These are phyloP conservation scores for Ramalina intermedia DNA, from an alignment of 495 filamentous ascomycete genomes.

Conservation along the genomic window DNA sequence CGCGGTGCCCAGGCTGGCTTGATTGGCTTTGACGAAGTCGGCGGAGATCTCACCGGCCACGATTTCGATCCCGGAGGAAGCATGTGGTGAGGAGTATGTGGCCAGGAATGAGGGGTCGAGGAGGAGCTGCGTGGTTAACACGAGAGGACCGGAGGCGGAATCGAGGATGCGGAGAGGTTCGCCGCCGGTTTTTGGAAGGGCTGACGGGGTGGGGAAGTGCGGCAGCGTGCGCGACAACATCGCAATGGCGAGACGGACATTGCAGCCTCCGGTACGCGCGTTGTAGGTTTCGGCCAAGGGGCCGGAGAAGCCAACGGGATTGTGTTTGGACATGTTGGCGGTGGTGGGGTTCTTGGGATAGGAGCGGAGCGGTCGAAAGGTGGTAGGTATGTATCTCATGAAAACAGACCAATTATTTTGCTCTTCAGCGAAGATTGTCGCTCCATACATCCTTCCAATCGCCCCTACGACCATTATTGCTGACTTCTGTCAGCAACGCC, in stretches of 20 bases:
- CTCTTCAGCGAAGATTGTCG: too few relatives aligned
- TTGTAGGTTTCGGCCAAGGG: constrained; percentile 8
- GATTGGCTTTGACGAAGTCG: constrained; percentile 5
- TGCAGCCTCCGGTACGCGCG: constrained; percentile 10
- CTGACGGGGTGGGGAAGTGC: background rate
- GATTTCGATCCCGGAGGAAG: constrained; percentile 1
- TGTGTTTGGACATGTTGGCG: background rate
- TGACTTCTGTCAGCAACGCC: too few relatives aligned
- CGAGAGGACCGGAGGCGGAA: constrained; percentile 7
- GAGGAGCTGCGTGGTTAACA: constrained; percentile 3
- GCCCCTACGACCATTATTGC: too few relatives aligned
- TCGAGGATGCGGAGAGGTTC: constrained; percentile 6
- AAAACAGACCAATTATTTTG: too few relatives aligned
- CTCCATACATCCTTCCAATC: too few relatives aligned
- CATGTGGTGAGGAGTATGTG: too few relatives aligned
- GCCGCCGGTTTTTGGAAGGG: background rate
- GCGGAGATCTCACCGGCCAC: constrained; percentile 3
- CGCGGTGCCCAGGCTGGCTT: background rate
- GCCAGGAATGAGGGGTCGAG: background rate
- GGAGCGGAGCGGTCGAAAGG: background rate
- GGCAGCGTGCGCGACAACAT: constrained; percentile 1
- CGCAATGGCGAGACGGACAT: constrained; percentile 4
- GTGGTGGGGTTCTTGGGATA: background rate
- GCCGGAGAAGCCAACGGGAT: background rate
- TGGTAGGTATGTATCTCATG: background rate